Evolutionary conservation across 306 rosid species (phyloP), one percentile per base, ranked within the genome.

Genomic region (Pterocarpus santalinus): DNA sequence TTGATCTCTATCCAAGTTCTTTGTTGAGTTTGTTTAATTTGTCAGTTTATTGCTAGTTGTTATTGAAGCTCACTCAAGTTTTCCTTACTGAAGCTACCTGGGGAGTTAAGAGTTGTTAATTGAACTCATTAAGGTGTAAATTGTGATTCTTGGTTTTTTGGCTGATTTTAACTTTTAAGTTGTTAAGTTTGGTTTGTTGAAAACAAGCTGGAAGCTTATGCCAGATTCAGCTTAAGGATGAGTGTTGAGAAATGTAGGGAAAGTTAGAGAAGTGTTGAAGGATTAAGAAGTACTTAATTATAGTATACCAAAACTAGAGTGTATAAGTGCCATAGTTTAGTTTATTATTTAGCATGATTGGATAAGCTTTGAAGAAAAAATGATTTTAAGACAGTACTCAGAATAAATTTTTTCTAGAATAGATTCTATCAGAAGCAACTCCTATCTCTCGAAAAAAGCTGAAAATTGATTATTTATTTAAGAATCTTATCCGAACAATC

Each of bases 191-290:
- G 16, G 77, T 10, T 22, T 9, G 56, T 53, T 64, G 4, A 30
- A 82, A 76, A 75, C 72, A 75, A 75, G 56, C 1, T 9, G 72
- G 76, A 60, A 43, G 81, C 72, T 51, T 69, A 38, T 51, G 44
- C 8, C 30, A 38, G 67, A 34, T 69, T 46, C 56, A 71, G 56
- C 79, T 41, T 34, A 71, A 64, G 63, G 55, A 72, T 77, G 74
- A 77, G 69, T 68, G 72, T 35, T 8, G 32, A 68, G 13, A 13
- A 47, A 82, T 60, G 13, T n/a, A 28, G 7, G 72, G 36, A 56
- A 74, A 34, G 28, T 35, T 34, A 44, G 43, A 11, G 51, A 52
- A 55, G 81, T 28, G 43, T 28, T 32, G 69, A 22, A 56, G 39
- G 56, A 72, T 82, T 30, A 71, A 39, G 44, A 71, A 39, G 44